Evolutionary conservation across 768 basidiomycete species (phyloP).

Genomic region (Termitomyces sp.): DNA sequence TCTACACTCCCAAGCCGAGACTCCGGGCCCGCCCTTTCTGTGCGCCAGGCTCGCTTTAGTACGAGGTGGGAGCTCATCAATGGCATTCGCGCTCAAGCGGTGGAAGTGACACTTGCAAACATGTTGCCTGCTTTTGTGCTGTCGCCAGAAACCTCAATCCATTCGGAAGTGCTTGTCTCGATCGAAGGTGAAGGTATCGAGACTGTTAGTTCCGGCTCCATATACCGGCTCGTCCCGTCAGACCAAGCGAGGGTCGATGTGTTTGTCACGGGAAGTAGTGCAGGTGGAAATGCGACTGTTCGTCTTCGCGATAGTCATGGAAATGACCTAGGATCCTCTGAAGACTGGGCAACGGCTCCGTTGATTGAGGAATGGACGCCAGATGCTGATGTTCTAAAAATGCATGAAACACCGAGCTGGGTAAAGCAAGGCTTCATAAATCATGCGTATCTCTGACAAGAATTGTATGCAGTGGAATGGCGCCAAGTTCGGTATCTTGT

Average conservation of each 20-base stretch:
- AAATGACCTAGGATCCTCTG: slow-evolving; percentile 25
- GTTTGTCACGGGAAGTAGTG: slow-evolving; percentile 29
- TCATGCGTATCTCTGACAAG: background rate
- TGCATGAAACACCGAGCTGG: slow-evolving; percentile 52
- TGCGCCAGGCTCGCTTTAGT: slow-evolving; percentile 39
- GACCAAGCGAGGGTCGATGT: slow-evolving; percentile 50
- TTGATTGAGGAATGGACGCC: slow-evolving; percentile 35
- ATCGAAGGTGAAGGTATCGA: slow-evolving; percentile 30
- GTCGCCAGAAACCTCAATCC: slow-evolving; percentile 24
- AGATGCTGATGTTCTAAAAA: slow-evolving; percentile 26
- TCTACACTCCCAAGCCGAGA: slow-evolving; percentile 11
- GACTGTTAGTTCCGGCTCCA: slow-evolving; percentile 34
- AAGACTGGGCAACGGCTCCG: slow-evolving; percentile 30
- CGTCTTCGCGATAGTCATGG: slow-evolving; percentile 28
- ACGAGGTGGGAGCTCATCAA: slow-evolving; percentile 38
- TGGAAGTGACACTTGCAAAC: slow-evolving; percentile 47
- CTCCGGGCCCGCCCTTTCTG: slow-evolving; percentile 24
- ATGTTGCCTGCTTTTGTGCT: slow-evolving; percentile 30
- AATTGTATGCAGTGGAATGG: slow-evolving; percentile 33
- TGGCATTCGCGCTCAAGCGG: slow-evolving; percentile 34
- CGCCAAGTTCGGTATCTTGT: slow-evolving; percentile 56
- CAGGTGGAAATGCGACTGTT: slow-evolving; percentile 22
- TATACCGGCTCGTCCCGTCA: slow-evolving; percentile 25
- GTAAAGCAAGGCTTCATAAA: slow-evolving; percentile 17
- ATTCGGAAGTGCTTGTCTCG: slow-evolving; percentile 27